Evolutionary conservation across 805 yeast genomes (phyloP).

Genomic region (Metschnikowia similis): DNA sequence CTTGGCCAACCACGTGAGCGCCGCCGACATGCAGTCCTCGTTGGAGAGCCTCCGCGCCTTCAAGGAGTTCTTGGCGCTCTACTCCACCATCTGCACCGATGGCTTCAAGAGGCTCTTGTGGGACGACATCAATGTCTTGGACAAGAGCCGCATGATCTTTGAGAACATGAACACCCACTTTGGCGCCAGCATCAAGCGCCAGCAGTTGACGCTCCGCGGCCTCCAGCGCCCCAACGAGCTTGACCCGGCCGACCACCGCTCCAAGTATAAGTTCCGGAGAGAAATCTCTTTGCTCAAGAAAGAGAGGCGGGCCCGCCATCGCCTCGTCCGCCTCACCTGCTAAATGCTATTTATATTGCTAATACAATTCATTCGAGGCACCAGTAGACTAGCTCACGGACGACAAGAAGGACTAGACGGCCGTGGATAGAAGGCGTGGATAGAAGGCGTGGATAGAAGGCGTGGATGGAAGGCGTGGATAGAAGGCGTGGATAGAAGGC

Average conservation of each 20-base stretch:
- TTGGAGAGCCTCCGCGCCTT: conserved; percentile 2
- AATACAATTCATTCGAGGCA: too few species aligned
- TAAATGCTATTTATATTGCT: too few species aligned
- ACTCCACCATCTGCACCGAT: conserved; percentile 4
- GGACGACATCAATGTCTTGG: conserved; percentile 4
- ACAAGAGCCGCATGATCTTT: neutral
- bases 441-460: too few species aligned
- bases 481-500: too few species aligned
- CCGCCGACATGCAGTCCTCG: neutral
- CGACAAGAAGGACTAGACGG: too few species aligned
- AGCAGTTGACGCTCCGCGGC: conserved; percentile 2
- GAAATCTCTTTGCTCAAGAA: conserved; percentile 4
- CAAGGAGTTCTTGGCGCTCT: conserved; percentile 3
- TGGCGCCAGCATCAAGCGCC: conserved; percentile 1
- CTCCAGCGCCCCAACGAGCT: neutral
- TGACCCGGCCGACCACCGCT: neutral
- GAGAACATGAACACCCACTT: neutral
- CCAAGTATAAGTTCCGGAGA: conserved; percentile 1
- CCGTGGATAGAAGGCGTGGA: too few species aligned
- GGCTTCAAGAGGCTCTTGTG: conserved; percentile 3
- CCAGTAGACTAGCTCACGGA: too few species aligned
- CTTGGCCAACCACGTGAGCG: conserved; percentile 2
- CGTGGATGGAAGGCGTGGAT: too few species aligned
- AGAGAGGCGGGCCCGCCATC: neutral
- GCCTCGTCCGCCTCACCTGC: neutral